Evolutionary conservation across 2,329 filamentous ascomycete genomes (phyloP).

Genomic region (Triangularia setosa): DNA sequence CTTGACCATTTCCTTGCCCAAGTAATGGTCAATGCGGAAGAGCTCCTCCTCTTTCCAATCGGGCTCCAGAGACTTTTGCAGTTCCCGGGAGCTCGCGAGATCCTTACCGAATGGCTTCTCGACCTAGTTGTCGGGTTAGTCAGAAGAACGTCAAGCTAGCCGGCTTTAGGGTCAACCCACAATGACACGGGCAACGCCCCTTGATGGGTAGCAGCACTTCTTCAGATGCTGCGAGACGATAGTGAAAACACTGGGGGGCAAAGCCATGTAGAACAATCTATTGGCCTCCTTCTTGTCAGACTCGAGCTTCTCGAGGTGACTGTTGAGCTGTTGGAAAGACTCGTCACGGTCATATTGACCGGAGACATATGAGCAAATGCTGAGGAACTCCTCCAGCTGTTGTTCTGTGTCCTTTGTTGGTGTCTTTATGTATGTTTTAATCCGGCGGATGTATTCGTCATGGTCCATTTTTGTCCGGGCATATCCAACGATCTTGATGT

Average conservation of each 20-base stretch:
- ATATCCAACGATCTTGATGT: conserved; percentile 97
- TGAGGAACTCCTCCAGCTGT: conserved; percentile 85
- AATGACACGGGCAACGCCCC: conserved; percentile 89
- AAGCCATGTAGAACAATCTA: conserved; percentile 98
- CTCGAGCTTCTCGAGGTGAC: conserved; percentile 83
- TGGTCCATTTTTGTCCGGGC: conserved; percentile 99
- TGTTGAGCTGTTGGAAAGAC: conserved; percentile 79
- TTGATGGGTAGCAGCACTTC: conserved; percentile 91
- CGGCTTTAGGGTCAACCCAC: conserved; percentile 48
- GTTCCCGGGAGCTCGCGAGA: conserved; percentile 84
- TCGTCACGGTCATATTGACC: conserved; percentile 98
- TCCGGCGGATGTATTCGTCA: conserved; percentile 86
- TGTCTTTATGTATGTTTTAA: conserved; percentile 98
- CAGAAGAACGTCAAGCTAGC: conserved; percentile 1
- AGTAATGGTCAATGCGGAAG: conserved; percentile 98
- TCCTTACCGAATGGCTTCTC: conserved; percentile 99
- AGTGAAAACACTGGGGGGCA: conserved; percentile 96
- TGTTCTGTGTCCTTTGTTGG: conserved; percentile 96
- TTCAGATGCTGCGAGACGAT: conserved; percentile 96
- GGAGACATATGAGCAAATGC: conserved; percentile 87
- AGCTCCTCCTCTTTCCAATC: conserved; percentile 99
- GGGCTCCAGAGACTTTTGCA: conserved; percentile 90
- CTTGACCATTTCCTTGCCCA: conserved; percentile 99
- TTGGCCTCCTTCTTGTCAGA: conserved; percentile 77
- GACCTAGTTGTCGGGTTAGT: conserved; percentile 55